phyloP scores from a whole-genome alignment of 306 rosid species.

The Vigna trinervia region DNA sequence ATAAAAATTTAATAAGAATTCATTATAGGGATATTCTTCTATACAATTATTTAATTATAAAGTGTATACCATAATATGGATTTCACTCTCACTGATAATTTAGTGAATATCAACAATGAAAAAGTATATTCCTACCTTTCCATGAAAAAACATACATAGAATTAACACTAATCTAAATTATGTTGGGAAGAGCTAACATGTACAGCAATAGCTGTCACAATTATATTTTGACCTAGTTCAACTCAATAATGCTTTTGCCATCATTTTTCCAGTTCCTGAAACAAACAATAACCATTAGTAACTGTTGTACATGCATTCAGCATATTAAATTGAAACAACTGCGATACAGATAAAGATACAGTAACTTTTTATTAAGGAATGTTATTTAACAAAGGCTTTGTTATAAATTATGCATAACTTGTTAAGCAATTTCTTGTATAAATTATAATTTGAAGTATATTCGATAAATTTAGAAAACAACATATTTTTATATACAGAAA shows the following conservation, averaged over 20 bases:
- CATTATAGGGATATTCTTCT: background rate
- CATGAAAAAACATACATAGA: background rate
- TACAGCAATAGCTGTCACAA: background rate
- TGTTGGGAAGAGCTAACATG: background rate
- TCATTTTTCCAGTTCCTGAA: background rate
- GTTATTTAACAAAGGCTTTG: background rate
- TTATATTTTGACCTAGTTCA: conserved; percentile 5
- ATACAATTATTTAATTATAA: background rate
- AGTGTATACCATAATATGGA: background rate
- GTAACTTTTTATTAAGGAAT: background rate
- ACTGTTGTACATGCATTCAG: conserved; percentile 11
- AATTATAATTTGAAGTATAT: background rate
- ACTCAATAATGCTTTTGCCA: conserved; percentile 8
- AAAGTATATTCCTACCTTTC: background rate
- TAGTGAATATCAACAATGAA: background rate
- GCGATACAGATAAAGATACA: background rate
- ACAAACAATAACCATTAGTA: background rate
- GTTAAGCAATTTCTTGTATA: background rate
- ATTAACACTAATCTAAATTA: background rate
- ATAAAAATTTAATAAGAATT: background rate
- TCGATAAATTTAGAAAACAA: background rate
- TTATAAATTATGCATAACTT: background rate
- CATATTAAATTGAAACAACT: background rate
- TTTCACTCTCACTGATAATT: no score
- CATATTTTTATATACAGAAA: background rate